Base-by-base conservation (phyloP, 2,329 filamentous ascomycete species). In the Dryadomyces quercus-mongolicae region DNA sequence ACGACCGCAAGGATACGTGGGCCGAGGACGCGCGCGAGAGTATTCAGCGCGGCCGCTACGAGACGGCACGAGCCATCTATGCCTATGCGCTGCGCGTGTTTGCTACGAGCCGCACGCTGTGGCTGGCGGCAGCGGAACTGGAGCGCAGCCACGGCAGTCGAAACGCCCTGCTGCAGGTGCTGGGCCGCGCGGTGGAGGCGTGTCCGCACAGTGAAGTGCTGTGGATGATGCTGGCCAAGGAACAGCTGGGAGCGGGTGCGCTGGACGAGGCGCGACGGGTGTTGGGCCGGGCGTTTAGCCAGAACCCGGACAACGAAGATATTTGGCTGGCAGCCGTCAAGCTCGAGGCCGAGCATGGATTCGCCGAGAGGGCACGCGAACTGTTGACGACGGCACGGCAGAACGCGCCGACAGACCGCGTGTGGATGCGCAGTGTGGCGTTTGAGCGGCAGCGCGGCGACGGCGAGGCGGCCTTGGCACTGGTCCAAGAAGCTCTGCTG, bases 301-400 rank as follows among this genome's bases (percentile, higher is more conserved):
- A 95, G 66, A 94, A 97, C 62, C 89, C 89, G 1, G 91, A 94
- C 67, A 96, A 95, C 70, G 93, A 98, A 68, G 90, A 97, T 66
- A 96, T 98, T 60, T 98, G 93, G 86, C 83, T 96, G 49, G 88
- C 91, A 16, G 93, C 93, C 48, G 93, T 98, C 60, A 95, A 96
- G 68, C 81, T 98, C 49, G 93, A 98, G 70, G 89, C 93, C 1
- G 91, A 97, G 64, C 92, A 89, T 57, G 80, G 84, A 46, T 83
- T 95, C 63, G 84, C 81, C 44, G 86, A 90, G 42, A 83, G 93
- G 65, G 93, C 93, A 1, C 78, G 91, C 47, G 81, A 86, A 57
- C 80, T 98, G 22, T 78, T 98, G 43, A 80, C 83, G 53, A 86
- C 86, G 13, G 93, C 93, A 21, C 83, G 93, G 54, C 82, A 87